A percentile compares a stretch with the other conserved stretches of the same genome.
Evolutionary conservation across 495 filamentous ascomycete species (phyloP).

Genomic region (Podospora didyma): DNA sequence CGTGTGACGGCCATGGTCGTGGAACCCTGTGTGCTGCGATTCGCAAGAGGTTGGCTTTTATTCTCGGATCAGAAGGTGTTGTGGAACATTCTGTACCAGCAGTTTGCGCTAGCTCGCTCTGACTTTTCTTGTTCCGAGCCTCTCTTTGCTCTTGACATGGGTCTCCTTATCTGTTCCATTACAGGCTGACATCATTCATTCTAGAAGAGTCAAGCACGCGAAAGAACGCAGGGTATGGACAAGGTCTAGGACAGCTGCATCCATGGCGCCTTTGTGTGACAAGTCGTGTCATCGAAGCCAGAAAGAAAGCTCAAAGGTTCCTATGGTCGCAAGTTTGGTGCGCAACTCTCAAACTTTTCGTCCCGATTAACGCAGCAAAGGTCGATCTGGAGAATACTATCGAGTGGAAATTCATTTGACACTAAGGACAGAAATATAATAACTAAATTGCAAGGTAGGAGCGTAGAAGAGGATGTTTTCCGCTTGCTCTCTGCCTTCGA

Average conservation of each 20-base stretch:
- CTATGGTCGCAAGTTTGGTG: background rate
- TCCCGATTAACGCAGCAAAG: background rate
- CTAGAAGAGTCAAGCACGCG: background rate
- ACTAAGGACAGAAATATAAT: no score
- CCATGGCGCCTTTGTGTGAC: background rate
- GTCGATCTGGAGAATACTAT: background rate
- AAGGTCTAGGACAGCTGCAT: background rate
- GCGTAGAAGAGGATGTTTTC: no score
- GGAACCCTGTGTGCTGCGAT: background rate
- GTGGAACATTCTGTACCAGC: background rate
- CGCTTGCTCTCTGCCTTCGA: no score
- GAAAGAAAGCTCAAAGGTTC: background rate
- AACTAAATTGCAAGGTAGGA: no score
- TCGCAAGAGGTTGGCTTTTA: background rate
- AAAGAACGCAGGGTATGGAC: background rate
- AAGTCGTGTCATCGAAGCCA: background rate
- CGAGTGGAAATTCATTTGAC: no score
- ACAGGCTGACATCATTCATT: background rate
- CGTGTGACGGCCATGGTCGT: background rate
- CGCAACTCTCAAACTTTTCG: background rate
- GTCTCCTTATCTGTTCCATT: background rate
- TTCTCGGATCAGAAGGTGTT: conserved; percentile 8
- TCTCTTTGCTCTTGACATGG: background rate
- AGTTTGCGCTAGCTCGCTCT: background rate
- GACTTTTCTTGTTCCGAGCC: background rate